phyloP scores from a whole-genome alignment of 768 basidiomycete genomes.

The Trametes cubensis region DNA sequence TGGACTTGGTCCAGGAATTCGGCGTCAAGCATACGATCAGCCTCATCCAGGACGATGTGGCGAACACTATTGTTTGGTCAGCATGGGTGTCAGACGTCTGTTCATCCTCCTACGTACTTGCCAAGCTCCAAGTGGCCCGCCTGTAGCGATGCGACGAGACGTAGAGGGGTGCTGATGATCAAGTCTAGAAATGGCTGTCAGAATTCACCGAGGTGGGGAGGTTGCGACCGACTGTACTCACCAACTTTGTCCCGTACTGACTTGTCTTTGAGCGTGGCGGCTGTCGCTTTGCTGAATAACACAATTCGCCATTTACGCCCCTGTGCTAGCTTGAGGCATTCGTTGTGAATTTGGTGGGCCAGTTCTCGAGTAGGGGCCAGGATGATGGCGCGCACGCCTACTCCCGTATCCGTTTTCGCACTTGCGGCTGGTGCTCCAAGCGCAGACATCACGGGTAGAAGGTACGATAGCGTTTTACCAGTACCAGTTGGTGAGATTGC shows the following conservation, averaged over 20 bases:
- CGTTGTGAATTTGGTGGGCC: constrained; percentile 94
- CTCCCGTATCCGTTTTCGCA: constrained; percentile 45
- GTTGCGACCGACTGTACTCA: constrained; percentile 37
- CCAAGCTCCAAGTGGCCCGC: constrained; percentile 63
- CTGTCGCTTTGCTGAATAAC: constrained; percentile 88
- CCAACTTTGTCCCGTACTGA: constrained; percentile 75
- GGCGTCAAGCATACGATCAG: constrained; percentile 84
- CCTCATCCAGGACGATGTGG: constrained; percentile 87
- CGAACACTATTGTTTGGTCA: constrained; percentile 60
- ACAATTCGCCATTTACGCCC: constrained; percentile 84
- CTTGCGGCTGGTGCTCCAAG: constrained; percentile 58
- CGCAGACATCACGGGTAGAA: constrained; percentile 75
- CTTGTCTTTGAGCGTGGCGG: constrained; percentile 76
- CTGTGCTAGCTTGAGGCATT: constrained; percentile 78
- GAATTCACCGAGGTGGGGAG: background rate
- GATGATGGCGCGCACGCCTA: constrained; percentile 76
- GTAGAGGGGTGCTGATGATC: constrained; percentile 89
- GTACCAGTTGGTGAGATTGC: constrained; percentile 98
- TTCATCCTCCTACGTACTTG: constrained; percentile 55
- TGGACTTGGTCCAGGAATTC: constrained; percentile 90
- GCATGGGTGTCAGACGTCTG: background rate
- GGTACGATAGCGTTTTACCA: constrained; percentile 93
- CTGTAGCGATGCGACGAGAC: constrained; percentile 81
- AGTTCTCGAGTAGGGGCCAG: constrained; percentile 93
- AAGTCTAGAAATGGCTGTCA: constrained; percentile 57